Evolutionary conservation across 73 alveolate species (phyloP), one percentile per base, ranked within the genome.

Genomic region (Blepharisma stoltei): DNA sequence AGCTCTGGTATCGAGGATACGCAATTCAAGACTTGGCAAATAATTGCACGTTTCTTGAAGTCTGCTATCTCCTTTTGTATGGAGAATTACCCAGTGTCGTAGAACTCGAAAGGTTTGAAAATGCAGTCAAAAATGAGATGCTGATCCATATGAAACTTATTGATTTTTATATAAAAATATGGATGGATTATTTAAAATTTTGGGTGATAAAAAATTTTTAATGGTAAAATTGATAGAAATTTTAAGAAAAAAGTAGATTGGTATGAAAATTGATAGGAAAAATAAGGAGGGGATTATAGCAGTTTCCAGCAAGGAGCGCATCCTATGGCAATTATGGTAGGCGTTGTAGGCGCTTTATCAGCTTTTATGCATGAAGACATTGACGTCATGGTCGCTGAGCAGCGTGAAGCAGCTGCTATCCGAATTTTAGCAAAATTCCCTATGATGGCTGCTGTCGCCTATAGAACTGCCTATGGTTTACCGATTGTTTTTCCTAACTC

Each of bases 1-100:
- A 89, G 67, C 89, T 92, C n/a, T 79, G 84, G 80, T 92, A 92
- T 82, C 78, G 98, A 83, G 98, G 98, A 14, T 92, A 92, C 69
- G 77, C 89, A 43, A 92, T 92, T 67, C 89, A 89, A 75, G 88
- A 83, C 41, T 69, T 92, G 6, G 96, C 96, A 0, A 88, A 82
- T n/a, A 47, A 89, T 55, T 89, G 95, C 68, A 54, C 90, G 14
- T 92, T 89, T 77, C 83, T 92, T 32, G 98, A 92, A 81, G 84
- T 76, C 48, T 89, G 96, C 73, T 92, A 83, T 88, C 76, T 92
- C 76, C 82, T 92, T 21, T 66, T 92, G 32, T 92, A 92, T 84
- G 98, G 98, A 73, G 95, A 86, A 54, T 82, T 92, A 6, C 98
- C 98, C 3, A 81, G 93, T 38, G 46, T 66, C 41, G 65, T 55